Percentiles rank a stretch among this genome's conserved stretches.
Conservation (phyloP, 2,329 filamentous ascomycete genomes). For the Fusarium xylarioides region DNA sequence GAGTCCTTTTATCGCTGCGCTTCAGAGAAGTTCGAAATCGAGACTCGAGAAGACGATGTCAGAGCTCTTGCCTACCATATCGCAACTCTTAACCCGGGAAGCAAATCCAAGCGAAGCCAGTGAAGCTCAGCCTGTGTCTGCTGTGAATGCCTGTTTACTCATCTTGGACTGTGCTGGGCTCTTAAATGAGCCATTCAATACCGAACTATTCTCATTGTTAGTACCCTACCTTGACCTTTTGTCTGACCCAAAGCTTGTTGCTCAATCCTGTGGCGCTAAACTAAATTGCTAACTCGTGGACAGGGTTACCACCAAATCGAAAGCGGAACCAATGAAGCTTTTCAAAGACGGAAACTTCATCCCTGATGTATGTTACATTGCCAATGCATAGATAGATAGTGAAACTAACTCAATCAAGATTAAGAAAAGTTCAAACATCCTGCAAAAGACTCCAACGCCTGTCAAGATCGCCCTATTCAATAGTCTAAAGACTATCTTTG, state of each 20-base stretch:
- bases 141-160: background rate
- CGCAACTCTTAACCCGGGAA: background rate
- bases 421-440: background rate
- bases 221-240: accelerated
- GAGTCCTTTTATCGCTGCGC: background rate
- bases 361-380: background rate
- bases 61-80: background rate
- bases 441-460: background rate
- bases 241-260: accelerated
- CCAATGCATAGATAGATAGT: accelerated
- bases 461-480: background rate
- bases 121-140: background rate
- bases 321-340: background rate
- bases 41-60: background rate
- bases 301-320: background rate
- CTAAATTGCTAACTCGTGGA: background rate
- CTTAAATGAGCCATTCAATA: background rate
- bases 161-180: background rate
- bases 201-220: background rate
- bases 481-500: background rate
- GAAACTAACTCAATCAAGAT: background rate
- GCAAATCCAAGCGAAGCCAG: background rate
- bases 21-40: background rate
- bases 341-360: background rate
- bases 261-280: too few relatives aligned